Percentiles rank a stretch among this genome's conserved stretches.
phyloP scores from a whole-genome alignment of 2,329 filamentous ascomycete genomes.

The Acarospora socialis region DNA sequence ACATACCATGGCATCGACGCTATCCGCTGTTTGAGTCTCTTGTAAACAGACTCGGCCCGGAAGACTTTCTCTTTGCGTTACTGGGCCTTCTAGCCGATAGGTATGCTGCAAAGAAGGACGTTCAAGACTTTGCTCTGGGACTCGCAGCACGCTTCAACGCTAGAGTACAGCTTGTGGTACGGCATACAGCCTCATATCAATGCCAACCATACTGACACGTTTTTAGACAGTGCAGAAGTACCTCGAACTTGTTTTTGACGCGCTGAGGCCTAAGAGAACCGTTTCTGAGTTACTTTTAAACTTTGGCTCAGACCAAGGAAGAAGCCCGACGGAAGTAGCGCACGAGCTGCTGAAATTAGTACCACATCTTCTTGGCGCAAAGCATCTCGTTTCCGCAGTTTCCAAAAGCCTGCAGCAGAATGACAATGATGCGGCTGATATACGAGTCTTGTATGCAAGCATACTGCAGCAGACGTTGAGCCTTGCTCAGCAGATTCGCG shows the following conservation, averaged over 20 bases:
- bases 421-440: constrained; percentile 46
- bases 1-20: constrained; percentile 78
- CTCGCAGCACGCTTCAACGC: constrained; percentile 60
- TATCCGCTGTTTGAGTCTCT: constrained; percentile 72
- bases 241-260: constrained; percentile 58
- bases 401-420: constrained; percentile 14
- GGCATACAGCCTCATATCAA: constrained; percentile 7
- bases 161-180: constrained; percentile 51
- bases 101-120: constrained; percentile 61
- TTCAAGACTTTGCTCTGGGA: constrained; percentile 60
- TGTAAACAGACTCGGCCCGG: constrained; percentile 67
- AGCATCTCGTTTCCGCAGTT: constrained; percentile 10
- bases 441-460: constrained; percentile 53
- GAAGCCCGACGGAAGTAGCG: constrained; percentile 27
- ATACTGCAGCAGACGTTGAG: constrained; percentile 52
- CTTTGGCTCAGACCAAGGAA: constrained; percentile 36
- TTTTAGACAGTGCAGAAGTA: constrained; percentile 56
- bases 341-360: constrained; percentile 26
- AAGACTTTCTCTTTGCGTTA: constrained; percentile 79
- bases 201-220: too few relatives aligned
- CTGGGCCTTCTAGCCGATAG: constrained; percentile 82
- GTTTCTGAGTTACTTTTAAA: constrained; percentile 61
- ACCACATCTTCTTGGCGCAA: constrained; percentile 10
- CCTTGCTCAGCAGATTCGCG: constrained; percentile 51
- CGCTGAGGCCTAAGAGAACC: constrained; percentile 58